phyloP scores from a whole-genome alignment of 2,329 filamentous ascomycete genomes.

The Didymellaceae sp. region DNA sequence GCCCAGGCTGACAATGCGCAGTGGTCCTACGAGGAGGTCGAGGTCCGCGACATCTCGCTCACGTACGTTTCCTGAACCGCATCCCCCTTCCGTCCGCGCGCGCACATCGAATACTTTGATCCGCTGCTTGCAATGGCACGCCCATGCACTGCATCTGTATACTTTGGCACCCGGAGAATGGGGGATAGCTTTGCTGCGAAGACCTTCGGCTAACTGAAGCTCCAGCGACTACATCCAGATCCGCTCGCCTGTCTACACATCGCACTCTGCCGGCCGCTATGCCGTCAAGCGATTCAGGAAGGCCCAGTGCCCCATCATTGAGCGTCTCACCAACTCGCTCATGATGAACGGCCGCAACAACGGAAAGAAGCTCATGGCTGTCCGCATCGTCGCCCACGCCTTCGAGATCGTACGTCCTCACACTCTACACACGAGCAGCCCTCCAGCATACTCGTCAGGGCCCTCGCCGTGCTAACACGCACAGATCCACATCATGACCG shows the following conservation, averaged over 20 bases:
- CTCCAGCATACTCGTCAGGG: not conserved
- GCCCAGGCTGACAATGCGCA: conserved; percentile 25
- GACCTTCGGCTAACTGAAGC: conserved; percentile 43
- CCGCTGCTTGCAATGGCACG: conserved; percentile 4
- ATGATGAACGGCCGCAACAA: conserved; percentile 99
- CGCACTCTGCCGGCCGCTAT: conserved; percentile 98
- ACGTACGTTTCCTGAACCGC: conserved; percentile 71
- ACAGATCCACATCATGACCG: conserved; percentile 99
- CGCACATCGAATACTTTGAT: conserved; percentile 17
- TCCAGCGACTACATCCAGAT: conserved; percentile 99
- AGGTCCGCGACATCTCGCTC: conserved; percentile 99
- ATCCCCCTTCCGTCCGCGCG: conserved; percentile 11
- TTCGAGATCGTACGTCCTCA: conserved; percentile 92
- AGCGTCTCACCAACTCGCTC: conserved; percentile 99
- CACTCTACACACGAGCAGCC: not conserved
- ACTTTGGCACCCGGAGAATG: conserved; percentile 26
- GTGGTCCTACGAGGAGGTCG: conserved; percentile 98
- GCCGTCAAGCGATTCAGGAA: conserved; percentile 99
- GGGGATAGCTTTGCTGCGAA: conserved; percentile 22
- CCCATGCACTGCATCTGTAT: conserved; percentile 12
- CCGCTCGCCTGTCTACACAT: conserved; percentile 97
- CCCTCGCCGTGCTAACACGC: conserved; percentile 18
- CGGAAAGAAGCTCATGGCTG: conserved; percentile 99
- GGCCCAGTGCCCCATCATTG: conserved; percentile 99
- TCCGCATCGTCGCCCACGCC: conserved; percentile 97